Base-by-base conservation (phyloP, 768 basidiomycete species). In the Leccinum boreale region DNA sequence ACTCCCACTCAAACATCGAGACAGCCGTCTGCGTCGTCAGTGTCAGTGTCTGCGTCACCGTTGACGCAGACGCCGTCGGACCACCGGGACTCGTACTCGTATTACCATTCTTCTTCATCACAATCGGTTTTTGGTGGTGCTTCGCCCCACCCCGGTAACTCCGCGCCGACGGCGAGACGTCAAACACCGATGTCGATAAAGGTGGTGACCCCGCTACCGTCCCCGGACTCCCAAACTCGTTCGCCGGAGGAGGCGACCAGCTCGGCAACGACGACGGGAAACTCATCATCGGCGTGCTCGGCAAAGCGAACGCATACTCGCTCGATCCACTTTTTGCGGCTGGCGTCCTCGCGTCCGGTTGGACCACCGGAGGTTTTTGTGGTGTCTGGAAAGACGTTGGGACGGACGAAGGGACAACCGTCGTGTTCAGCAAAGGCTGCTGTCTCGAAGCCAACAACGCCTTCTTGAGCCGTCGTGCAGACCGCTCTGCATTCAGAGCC, bases 401-500 rank as follows among this genome's bases (percentile, higher is more conserved):
- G 64, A 52, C 42, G 3, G 55, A 35, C 3, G 61, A 57, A 26
- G 53, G 42, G 2, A 61, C 64, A 1, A 81, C 85, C 55, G 77
- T 81, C 6, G 74, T 81, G 66, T 90, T 92, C 42, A 92, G 71
- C 35, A 89, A 71, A 0, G 92, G 91, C 59, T 84, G 79, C 55
- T 78, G 79, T 33, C 90, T 81, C 1, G 78, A 78, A 6, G 75
- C 67, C 23, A 92, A 71, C 9, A 94, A 76, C 0, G 86, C 86
- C 5, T 77, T 77, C 72, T 92, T 93, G 55, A 94, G 77, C 58
- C 77, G 81, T 51, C 83, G 81, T 2, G 87, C 87, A 6, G 87
- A 82, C 29, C 88, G 79, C 71, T 94, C 92, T 0, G 90, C 86
- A 58, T 90, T 89, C 49, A 94, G 76, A 23, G 92, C 90, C 2